Conservation (phyloP, 225 moss, liverwort and hornwort genomes). For the Asterella californica region DNA sequence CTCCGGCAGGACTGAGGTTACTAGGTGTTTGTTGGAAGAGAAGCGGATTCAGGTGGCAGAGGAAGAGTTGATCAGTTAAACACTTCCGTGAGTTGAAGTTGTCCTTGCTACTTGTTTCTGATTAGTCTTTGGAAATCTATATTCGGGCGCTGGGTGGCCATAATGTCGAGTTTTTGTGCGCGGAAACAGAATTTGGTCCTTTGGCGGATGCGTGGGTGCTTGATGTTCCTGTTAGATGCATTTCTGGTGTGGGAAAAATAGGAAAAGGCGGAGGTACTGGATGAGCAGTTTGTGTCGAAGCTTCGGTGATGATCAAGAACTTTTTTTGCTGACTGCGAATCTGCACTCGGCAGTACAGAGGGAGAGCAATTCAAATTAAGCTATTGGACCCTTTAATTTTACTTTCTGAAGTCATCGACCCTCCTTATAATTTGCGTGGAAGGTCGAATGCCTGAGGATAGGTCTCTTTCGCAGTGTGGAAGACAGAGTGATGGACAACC, state of each 20-base stretch:
- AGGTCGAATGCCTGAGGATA: slow-evolving; percentile 16
- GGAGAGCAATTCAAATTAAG: not conserved
- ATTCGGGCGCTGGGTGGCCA: not conserved
- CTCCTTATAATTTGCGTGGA: not conserved
- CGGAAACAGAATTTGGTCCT: slow-evolving; percentile 2
- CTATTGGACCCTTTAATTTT: not conserved
- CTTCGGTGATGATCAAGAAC: not conserved
- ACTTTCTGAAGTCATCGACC: not conserved
- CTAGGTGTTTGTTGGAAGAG: not conserved
- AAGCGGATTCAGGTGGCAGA: not conserved
- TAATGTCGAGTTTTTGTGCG: not conserved
- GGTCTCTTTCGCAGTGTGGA: not conserved
- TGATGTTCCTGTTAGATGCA: slow-evolving; percentile 2
- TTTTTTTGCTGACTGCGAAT: not conserved
- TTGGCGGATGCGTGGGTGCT: slow-evolving; percentile 2
- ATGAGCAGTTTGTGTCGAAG: not conserved
- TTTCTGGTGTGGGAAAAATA: not conserved
- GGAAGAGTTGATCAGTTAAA: not conserved
- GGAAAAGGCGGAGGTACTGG: not conserved
- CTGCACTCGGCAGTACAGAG: not conserved
- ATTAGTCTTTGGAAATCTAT: not conserved
- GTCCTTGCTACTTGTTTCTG: not conserved
- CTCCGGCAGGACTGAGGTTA: not conserved
- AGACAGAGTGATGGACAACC: slow-evolving; percentile 12
- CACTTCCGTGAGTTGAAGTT: not conserved